Percentiles rank a stretch among this genome's conserved stretches.
phyloP scores from a whole-genome alignment of 108 stramenopile genomes.

The Aurantiochytrium sp. region DNA sequence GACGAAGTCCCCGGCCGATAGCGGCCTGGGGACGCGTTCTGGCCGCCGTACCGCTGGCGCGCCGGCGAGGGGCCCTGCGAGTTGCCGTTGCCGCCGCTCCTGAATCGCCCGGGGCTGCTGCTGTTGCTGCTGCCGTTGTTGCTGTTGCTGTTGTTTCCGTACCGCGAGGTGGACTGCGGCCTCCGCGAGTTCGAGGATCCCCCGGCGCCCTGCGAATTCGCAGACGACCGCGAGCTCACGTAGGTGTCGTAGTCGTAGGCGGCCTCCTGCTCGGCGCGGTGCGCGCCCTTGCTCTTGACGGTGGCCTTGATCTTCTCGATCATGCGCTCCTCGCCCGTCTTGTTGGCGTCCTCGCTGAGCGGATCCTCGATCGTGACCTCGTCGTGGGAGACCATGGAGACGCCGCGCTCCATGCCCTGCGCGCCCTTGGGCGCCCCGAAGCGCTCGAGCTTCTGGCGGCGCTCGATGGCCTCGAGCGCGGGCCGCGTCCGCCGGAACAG shows the following conservation, averaged over 20 bases:
- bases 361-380: conserved; percentile 14
- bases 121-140: neutral
- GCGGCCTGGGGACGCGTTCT: neutral
- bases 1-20: neutral
- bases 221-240: neutral
- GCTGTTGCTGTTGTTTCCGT: neutral
- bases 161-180: neutral
- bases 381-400: neutral
- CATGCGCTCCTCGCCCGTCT: conserved; percentile 13
- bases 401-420: conserved; percentile 6
- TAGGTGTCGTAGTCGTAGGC: neutral
- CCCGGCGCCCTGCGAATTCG: neutral
- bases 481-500: neutral
- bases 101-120: neutral
- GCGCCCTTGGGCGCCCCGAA: neutral
- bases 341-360: conserved; percentile 19
- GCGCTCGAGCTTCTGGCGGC: neutral
- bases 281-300: conserved; percentile 5
- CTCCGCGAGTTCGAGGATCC: neutral
- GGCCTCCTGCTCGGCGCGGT: conserved; percentile 3
- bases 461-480: neutral
- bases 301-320: conserved; percentile 24
- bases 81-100: neutral
- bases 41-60: neutral
- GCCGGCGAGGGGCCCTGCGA: neutral